Base-by-base conservation (phyloP, 306 rosid genomes). In the Quercus cerris region DNA sequence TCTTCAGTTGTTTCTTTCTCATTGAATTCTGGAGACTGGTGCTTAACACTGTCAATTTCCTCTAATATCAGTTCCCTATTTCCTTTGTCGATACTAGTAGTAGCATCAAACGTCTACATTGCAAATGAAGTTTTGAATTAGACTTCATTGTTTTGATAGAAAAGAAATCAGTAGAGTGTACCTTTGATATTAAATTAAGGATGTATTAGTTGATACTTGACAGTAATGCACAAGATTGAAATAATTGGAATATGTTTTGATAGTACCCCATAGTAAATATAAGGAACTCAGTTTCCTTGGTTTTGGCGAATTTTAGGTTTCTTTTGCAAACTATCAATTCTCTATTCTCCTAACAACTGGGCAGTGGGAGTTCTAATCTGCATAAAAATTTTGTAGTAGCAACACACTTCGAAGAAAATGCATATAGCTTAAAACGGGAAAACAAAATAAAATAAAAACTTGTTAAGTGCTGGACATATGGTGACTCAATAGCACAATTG, bases 91-190 rank as follows among this genome's bases (percentile, higher is more conserved):
- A 4, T 55, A 46, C 62, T 70, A 9, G 70, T 83, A 49, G 54
- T 49, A 12, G 54, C 17, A 71, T 51, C 70, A 15, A 58, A 41
- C 58, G 67, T 84, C 85, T 85, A 57, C 69, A 51, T 57, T 23
- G 75, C 19, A 71, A 5, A 71, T 61, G 38, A 77, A 54, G 38
- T 70, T 23, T 58, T 63, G 67, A 10, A 57, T 12, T 18, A 57
- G 31, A 19, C 3, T 51, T 28, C 76, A 56, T 33, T 41, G 30
- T 70, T 70, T 54, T 57, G 5, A 25, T 70, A 12, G 41, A 67
- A 77, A 77, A 31, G 3, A 9, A 57, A 73, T 33, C 75, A 22
- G 67, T 67, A 7, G 17, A 49, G 14, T 3, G 17, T 49, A 49
- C 14, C 14, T 20, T 38, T 67, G 23, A 31, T 20, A 1, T 31